phyloP scores from a whole-genome alignment of 176 grass and related monocot genomes.

The Raddia distichophylla region DNA sequence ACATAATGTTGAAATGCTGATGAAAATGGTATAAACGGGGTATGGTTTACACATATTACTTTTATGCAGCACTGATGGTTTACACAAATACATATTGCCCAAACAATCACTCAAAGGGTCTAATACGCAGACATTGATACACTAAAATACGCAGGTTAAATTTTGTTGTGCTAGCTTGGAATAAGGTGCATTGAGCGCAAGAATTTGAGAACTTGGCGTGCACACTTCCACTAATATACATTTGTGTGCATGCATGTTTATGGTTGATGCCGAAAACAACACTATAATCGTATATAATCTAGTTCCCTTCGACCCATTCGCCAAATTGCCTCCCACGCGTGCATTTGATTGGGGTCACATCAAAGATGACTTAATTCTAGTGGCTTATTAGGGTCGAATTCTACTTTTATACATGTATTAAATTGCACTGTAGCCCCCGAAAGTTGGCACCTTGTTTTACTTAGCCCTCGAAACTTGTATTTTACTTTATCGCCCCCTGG shows the following conservation, averaged over 20 bases:
- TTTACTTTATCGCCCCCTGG: too few relatives aligned
- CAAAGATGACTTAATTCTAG: slow-evolving; percentile 20
- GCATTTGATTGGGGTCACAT: slow-evolving; percentile 42
- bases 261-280: slow-evolving; percentile 31
- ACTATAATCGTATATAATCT: slow-evolving; percentile 16
- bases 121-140: background rate
- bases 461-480: too few relatives aligned
- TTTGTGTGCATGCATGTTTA: background rate
- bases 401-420: background rate
- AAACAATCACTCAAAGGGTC: slow-evolving; percentile 13
- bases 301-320: background rate
- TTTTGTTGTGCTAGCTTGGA: slow-evolving; percentile 8
- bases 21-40: background rate
- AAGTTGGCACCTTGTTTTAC: too few relatives aligned
- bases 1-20: background rate
- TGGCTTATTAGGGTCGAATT: background rate
- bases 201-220: slow-evolving; percentile 31
- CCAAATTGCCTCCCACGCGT: slow-evolving; percentile 33
- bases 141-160: background rate
- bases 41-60: background rate
- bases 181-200: slow-evolving; percentile 29
- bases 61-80: too few relatives aligned
- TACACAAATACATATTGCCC: slow-evolving; percentile 9
- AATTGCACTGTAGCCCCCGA: too few relatives aligned
- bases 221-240: slow-evolving; percentile 34